Percentiles rank a stretch among this genome's conserved stretches.
These are phyloP conservation scores for Chalciporus sphaerocephalus DNA, from an alignment of 768 basidiomycete species.

Conservation along the genomic window DNA sequence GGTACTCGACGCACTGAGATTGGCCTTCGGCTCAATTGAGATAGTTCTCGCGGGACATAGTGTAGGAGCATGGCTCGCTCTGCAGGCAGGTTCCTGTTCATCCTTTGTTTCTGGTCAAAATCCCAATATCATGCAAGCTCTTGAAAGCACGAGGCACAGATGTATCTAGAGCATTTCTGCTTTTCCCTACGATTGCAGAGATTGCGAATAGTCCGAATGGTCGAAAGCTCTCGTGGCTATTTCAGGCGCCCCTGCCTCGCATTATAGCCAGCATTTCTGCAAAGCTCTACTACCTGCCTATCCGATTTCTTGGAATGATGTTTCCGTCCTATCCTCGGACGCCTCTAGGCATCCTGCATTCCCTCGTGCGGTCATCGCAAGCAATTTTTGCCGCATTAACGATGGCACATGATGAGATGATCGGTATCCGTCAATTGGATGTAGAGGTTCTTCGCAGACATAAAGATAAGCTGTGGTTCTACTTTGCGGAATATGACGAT, in stretches of 20 bases:
- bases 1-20: slow-evolving; percentile 43
- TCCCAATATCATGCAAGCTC: slow-evolving; percentile 36
- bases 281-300: slow-evolving; percentile 33
- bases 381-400: slow-evolving; percentile 50
- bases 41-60: slow-evolving; percentile 61
- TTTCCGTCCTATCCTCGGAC: slow-evolving; percentile 48
- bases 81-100: slow-evolving; percentile 44
- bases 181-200: slow-evolving; percentile 68
- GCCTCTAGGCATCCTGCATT: slow-evolving; percentile 44
- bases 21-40: slow-evolving; percentile 27
- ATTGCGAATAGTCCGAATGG: slow-evolving; percentile 67
- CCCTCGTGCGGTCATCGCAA: slow-evolving; percentile 48
- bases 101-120: not conserved
- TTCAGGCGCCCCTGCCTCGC: slow-evolving; percentile 43
- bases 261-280: slow-evolving; percentile 44
- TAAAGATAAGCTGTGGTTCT: slow-evolving; percentile 43
- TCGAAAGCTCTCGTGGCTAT: slow-evolving; percentile 47
- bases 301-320: slow-evolving; percentile 42
- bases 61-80: slow-evolving; percentile 65
- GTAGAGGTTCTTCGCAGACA: slow-evolving; percentile 37
- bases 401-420: slow-evolving; percentile 72
- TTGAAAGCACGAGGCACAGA: slow-evolving; percentile 42
- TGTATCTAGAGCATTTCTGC: slow-evolving; percentile 47
- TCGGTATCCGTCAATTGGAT: slow-evolving; percentile 51
- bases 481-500: slow-evolving; percentile 58